phyloP scores from a whole-genome alignment of 2,329 filamentous ascomycete species.

The Fusarium falciforme region DNA sequence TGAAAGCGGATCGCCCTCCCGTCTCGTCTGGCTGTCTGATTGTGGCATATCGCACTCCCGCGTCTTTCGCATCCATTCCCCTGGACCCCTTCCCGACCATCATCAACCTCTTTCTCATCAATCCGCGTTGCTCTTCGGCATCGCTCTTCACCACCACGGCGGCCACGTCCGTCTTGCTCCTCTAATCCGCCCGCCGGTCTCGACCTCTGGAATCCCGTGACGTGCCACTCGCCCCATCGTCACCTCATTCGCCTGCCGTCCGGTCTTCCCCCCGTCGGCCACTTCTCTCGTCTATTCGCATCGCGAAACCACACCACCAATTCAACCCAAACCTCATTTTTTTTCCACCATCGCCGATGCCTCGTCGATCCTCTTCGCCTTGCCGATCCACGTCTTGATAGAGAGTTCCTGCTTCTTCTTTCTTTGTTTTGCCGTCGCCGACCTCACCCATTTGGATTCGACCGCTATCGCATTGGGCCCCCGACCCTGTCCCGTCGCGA shows the following conservation, averaged over 20 bases:
- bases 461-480: slow-evolving; percentile 37
- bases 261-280: slow-evolving; percentile 28
- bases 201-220: slow-evolving; percentile 39
- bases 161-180: slow-evolving; percentile 29
- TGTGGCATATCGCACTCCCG: slow-evolving; percentile 38
- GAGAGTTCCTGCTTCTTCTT: slow-evolving; percentile 14
- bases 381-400: slow-evolving; percentile 33
- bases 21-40: slow-evolving; percentile 9
- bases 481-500: slow-evolving; percentile 42
- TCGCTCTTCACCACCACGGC: slow-evolving; percentile 19
- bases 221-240: slow-evolving; percentile 45
- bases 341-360: slow-evolving; percentile 42
- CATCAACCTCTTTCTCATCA: slow-evolving; percentile 34
- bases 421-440: slow-evolving; percentile 16
- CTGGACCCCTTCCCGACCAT: slow-evolving; percentile 32
- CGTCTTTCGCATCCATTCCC: slow-evolving; percentile 41
- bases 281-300: slow-evolving; percentile 38
- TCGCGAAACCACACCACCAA: slow-evolving; percentile 45
- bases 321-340: slow-evolving; percentile 2
- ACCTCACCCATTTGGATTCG: slow-evolving; percentile 23
- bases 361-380: slow-evolving; percentile 36
- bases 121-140: slow-evolving; percentile 37
- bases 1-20: slow-evolving; percentile 37
- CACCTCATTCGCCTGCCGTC: slow-evolving; percentile 40
- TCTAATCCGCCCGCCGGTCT: slow-evolving; percentile 31